A percentile compares a stretch with the other conserved stretches of the same genome.
These are phyloP conservation scores for Curvularia spicifera DNA, from an alignment of 2,329 filamentous ascomycete species.

Conservation along the genomic window DNA sequence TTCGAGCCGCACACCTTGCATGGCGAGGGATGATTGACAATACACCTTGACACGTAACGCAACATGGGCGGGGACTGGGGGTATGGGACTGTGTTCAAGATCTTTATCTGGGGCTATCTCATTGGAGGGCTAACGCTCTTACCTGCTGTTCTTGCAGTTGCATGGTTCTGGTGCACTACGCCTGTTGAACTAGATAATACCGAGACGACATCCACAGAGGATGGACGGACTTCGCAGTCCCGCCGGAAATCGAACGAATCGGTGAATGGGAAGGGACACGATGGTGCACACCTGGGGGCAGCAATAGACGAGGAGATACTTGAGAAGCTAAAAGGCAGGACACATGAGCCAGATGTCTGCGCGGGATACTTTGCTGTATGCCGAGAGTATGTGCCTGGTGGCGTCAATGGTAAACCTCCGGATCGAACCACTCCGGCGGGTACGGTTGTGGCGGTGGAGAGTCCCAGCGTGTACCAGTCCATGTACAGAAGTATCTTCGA, in stretches of 20 bases:
- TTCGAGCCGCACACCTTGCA: constrained; percentile 3
- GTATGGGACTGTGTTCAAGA: constrained; percentile 33
- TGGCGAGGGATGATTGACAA: constrained; percentile 25
- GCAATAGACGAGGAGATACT: constrained; percentile 34
- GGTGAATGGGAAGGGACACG: constrained; percentile 17
- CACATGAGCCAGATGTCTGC: constrained; percentile 76
- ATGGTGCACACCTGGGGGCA: constrained; percentile 23
- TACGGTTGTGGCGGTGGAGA: constrained; percentile 77
- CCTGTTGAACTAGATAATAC: constrained; percentile 19
- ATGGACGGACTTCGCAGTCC: constrained; percentile 1
- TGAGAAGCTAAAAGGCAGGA: constrained; percentile 31
- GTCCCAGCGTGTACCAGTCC: constrained; percentile 94
- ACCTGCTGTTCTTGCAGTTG: constrained; percentile 24
- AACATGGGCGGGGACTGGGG: constrained; percentile 38
- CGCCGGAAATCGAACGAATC: constrained; percentile 24
- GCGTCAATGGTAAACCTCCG: constrained; percentile 89
- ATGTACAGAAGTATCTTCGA: constrained; percentile 98
- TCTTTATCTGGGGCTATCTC: constrained; percentile 38
- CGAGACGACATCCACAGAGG: constrained; percentile 1
- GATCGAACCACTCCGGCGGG: constrained; percentile 83
- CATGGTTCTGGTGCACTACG: constrained; percentile 30
- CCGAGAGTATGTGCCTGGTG: constrained; percentile 88
- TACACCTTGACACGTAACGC: constrained; percentile 24
- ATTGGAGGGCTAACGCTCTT: constrained; percentile 34
- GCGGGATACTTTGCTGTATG: constrained; percentile 96